A percentile compares a stretch with the other conserved stretches of the same genome.
phyloP scores from a whole-genome alignment of 2,329 filamentous ascomycete species.

The Teratosphaeria viscida region DNA sequence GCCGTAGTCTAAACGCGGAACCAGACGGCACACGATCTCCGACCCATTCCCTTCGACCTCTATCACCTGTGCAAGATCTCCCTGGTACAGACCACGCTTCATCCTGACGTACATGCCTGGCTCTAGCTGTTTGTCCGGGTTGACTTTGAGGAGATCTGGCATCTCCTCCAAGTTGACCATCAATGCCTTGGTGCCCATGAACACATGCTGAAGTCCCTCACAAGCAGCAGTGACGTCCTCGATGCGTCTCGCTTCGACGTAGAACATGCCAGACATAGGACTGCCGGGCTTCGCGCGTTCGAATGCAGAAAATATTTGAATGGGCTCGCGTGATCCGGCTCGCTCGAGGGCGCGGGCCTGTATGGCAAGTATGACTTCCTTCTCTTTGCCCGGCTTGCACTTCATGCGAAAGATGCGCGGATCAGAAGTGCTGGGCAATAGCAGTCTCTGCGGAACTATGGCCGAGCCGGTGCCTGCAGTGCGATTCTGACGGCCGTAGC shows the following conservation, averaged over 20 bases:
- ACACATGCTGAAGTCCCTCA: conserved; percentile 79
- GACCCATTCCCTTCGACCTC: conserved; percentile 89
- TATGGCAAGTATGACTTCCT: conserved; percentile 77
- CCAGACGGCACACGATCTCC: conserved; percentile 74
- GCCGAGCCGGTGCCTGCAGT: conserved; percentile 59
- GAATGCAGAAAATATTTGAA: conserved; percentile 82
- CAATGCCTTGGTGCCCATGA: conserved; percentile 75
- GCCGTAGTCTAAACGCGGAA: conserved; percentile 87
- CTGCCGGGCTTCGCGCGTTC: conserved; percentile 61
- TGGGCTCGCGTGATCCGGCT: conserved; percentile 63
- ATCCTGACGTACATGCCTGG: conserved; percentile 89
- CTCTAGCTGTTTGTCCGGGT: conserved; percentile 74
- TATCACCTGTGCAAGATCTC: conserved; percentile 83
- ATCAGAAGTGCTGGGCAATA: conserved; percentile 77
- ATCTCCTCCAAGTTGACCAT: conserved; percentile 94
- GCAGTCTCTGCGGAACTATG: conserved; percentile 71
- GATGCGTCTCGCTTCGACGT: conserved; percentile 81
- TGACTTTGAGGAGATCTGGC: conserved; percentile 85
- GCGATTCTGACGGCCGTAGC: conserved; percentile 68
- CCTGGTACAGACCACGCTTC: conserved; percentile 63
- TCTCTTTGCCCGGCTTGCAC: conserved; percentile 91
- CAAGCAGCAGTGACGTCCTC: conserved; percentile 75
- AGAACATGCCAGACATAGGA: conserved; percentile 82
- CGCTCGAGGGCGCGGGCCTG: conserved; percentile 82
- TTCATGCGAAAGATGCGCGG: conserved; percentile 91